Evolutionary conservation across 805 yeast genomes (phyloP).

Genomic region (Candida morakotiae): DNA sequence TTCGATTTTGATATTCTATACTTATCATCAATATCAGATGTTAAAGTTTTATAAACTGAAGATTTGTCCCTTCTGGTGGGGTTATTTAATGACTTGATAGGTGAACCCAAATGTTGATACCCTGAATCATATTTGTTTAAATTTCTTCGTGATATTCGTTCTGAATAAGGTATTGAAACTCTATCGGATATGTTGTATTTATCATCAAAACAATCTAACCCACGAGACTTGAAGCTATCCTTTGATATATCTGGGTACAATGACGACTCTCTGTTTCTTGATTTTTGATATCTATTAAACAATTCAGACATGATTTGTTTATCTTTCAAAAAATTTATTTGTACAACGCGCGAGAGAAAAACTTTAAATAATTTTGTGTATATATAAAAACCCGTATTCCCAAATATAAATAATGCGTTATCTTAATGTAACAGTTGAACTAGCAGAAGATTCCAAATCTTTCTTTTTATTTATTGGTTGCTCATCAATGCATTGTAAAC

Average conservation of each 20-base stretch:
- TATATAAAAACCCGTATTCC: background rate
- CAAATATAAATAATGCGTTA: background rate
- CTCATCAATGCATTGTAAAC: slow-evolving; percentile 34
- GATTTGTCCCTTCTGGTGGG: background rate
- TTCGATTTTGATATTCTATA: slow-evolving; percentile 5
- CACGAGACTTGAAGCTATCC: background rate
- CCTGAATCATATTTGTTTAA: background rate
- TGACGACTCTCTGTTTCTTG: slow-evolving; percentile 4
- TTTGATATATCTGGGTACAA: background rate
- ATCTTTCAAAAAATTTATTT: background rate
- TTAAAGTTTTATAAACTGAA: slow-evolving; percentile 7
- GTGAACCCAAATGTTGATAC: slow-evolving; percentile 2
- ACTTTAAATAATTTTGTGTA: background rate
- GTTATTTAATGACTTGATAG: slow-evolving; percentile 1
- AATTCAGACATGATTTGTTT: slow-evolving; percentile 7
- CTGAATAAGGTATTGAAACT: slow-evolving; percentile 1
- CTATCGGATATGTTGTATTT: background rate
- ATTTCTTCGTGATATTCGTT: background rate
- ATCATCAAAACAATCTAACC: background rate
- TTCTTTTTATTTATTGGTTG: slow-evolving; percentile 2
- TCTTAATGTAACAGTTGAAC: slow-evolving; percentile 3
- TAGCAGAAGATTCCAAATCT: slow-evolving; percentile 6
- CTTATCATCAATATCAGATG: background rate
- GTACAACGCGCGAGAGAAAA: too few species aligned
- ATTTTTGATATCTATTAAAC: slow-evolving; percentile 6